Evolutionary conservation across 73 alveolate species (phyloP).

Genomic region (Stentor roeselii): DNA sequence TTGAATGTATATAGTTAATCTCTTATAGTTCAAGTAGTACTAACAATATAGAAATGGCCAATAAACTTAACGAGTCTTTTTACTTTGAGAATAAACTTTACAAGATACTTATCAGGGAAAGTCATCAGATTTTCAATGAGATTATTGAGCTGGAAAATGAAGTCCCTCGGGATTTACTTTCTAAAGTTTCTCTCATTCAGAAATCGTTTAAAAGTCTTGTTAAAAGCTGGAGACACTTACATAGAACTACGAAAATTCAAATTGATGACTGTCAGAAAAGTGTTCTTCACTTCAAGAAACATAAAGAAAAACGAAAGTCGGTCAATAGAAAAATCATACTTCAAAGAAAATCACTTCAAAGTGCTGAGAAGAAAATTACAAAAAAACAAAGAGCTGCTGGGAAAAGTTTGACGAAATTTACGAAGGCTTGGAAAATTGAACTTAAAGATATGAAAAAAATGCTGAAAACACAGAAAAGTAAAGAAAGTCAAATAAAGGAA

Average conservation of each 20-base stretch:
- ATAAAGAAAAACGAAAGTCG: background rate
- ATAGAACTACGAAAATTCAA: background rate
- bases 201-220: background rate
- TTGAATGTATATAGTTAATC: background rate
- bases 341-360: background rate
- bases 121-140: background rate
- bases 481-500: background rate
- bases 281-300: background rate
- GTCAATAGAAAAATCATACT: background rate
- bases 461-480: background rate
- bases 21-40: background rate
- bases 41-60: background rate
- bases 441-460: background rate
- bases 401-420: background rate
- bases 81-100: background rate
- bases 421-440: background rate
- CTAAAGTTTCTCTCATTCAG: background rate
- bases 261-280: background rate
- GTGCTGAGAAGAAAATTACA: background rate
- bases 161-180: background rate
- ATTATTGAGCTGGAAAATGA: background rate
- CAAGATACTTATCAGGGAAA: background rate
- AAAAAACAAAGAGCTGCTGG: background rate
- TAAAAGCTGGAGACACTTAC: background rate
- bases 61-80: background rate